Conservation (phyloP, 352 stramenopile genomes). For the Thalassiosira hispida region DNA sequence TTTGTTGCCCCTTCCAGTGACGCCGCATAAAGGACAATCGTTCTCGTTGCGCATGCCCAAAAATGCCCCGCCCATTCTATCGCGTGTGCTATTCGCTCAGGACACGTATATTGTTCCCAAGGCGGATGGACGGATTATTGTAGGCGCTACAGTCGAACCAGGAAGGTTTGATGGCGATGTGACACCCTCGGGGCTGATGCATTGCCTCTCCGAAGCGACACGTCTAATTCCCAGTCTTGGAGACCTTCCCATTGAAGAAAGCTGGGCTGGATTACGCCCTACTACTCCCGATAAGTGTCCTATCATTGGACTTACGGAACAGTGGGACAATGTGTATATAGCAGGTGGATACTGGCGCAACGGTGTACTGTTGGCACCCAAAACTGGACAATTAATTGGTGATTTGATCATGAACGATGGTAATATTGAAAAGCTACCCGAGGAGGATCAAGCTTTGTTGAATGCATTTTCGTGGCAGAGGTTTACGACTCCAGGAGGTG, state of each 20-base stretch:
- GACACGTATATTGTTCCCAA: conserved; percentile 86
- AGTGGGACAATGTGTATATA: conserved; percentile 85
- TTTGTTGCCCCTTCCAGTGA: conserved; percentile 75
- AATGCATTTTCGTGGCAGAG: conserved; percentile 80
- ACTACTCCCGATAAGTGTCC: conserved; percentile 87
- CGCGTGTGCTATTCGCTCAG: conserved; percentile 78
- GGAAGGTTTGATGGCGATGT: conserved; percentile 73
- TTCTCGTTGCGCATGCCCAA: conserved; percentile 73
- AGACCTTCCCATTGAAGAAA: conserved; percentile 85
- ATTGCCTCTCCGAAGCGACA: conserved; percentile 72
- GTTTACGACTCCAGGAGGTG: conserved; percentile 67
- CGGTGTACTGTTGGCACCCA: conserved; percentile 86
- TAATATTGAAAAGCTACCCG: conserved; percentile 28
- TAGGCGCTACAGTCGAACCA: conserved; percentile 87
- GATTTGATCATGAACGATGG: conserved; percentile 74
- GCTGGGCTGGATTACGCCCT: conserved; percentile 86
- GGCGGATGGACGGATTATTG: conserved; percentile 83
- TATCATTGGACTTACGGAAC: conserved; percentile 81
- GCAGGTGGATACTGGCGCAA: conserved; percentile 89
- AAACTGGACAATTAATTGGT: conserved; percentile 85
- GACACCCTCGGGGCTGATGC: conserved; percentile 77
- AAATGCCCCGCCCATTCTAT: conserved; percentile 62
- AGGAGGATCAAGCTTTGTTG: conserved; percentile 63
- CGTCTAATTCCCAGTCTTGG: conserved; percentile 70
- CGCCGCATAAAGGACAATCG: conserved; percentile 82